These are phyloP conservation scores for Aspergillus jensenii DNA, from an alignment of 2,329 filamentous ascomycete genomes.

Conservation along the genomic window DNA sequence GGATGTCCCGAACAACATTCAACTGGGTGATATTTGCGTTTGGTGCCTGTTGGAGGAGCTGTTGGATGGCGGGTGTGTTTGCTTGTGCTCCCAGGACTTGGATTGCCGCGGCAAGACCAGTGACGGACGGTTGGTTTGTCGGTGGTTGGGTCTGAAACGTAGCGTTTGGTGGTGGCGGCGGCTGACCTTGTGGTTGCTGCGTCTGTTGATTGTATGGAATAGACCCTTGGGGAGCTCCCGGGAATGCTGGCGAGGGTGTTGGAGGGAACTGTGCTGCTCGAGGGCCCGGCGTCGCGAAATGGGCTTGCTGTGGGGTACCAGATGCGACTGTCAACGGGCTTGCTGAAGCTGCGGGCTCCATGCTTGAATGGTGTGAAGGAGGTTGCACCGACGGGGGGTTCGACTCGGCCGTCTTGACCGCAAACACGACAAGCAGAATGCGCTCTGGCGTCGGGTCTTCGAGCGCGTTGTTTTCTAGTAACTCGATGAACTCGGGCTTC, in stretches of 20 bases:
- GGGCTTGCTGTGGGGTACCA: constrained; percentile 28
- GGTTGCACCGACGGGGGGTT: constrained; percentile 42
- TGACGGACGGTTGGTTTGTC: constrained; percentile 21
- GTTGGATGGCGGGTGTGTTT: constrained; percentile 64
- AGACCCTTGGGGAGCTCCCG: constrained; percentile 15
- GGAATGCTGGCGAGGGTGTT: constrained; percentile 23
- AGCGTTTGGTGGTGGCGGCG: constrained; percentile 14
- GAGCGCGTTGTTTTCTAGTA: constrained; percentile 81
- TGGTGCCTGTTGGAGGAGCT: constrained; percentile 67
- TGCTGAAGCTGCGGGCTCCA: constrained; percentile 34
- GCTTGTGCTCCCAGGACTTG: constrained; percentile 66
- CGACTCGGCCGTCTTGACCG: constrained; percentile 65
- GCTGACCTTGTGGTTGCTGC: constrained; percentile 11
- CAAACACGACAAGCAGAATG: constrained; percentile 79
- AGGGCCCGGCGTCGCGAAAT: constrained; percentile 25
- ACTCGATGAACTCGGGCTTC: constrained; percentile 82
- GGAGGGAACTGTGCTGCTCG: constrained; percentile 22
- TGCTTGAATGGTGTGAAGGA: constrained; percentile 39
- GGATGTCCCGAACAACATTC: constrained; percentile 68
- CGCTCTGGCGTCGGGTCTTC: constrained; percentile 70
- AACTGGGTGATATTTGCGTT: constrained; percentile 71
- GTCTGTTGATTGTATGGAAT: constrained; percentile 20
- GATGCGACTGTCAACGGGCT: constrained; percentile 33
- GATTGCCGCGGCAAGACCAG: constrained; percentile 58
- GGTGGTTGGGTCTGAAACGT: constrained; percentile 20